Base-by-base conservation (phyloP, 2,329 filamentous ascomycete species). In the Boeremia lycopersici region DNA sequence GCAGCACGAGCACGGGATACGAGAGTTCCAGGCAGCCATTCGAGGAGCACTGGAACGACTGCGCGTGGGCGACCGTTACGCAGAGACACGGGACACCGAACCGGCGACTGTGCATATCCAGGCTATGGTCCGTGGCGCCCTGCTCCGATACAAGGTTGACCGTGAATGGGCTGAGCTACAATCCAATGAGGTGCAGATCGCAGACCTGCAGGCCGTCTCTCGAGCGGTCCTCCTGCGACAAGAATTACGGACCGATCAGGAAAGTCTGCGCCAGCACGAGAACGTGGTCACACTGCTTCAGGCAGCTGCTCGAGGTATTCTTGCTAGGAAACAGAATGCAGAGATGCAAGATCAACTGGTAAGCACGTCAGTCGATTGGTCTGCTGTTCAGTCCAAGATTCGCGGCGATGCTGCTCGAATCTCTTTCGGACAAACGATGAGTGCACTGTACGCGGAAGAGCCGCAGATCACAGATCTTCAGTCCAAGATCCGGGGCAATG, bases 81-180 rank as follows among this genome's bases (percentile, higher is more conserved):
- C 82, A 60, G 79, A 81, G 56, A 87, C 83, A 47, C 83, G 82
- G 60, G 84, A 85, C 48, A 85, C 87, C 44, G 82, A 92, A 51
- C 81, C 83, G 38, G 81, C 85, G 61, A 83, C 69, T 74, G 82
- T 71, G 33, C 65, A 74, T 26, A 69, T 86, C 12, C 82, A 86
- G 55, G 76, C 79, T 29, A 77, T 77, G 57, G 84, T 89, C 67
- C 83, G 87, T 65, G 90, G 89, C 25, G 88, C 86, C 62, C 76
- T 91, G 59, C 75, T 84, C 53, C 85, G 89, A 41, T 82, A 84
- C 69, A 78, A 77, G 43, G 75, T 89, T 55, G 72, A 78, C 46
- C 70, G 70, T 30, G 63, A 74, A 43, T 71, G 65, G 57, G 60
- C 69, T 6, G 71, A 72, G 31, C 48, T 70, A 10, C 69, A 70